phyloP scores from a whole-genome alignment of 2,329 filamentous ascomycete genomes.

The Nannizzia gypsea region DNA sequence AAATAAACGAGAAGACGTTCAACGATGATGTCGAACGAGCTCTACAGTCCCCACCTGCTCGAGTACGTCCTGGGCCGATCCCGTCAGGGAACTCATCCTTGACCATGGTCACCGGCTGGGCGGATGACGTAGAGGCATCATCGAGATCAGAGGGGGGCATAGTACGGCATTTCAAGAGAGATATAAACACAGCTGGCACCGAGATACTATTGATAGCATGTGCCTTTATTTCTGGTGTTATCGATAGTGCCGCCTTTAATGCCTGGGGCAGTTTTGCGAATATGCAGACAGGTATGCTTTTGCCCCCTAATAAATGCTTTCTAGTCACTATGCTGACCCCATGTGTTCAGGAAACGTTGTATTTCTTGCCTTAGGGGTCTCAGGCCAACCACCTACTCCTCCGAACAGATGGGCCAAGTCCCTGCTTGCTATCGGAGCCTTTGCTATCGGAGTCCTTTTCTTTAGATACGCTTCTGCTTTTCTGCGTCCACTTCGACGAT shows the following conservation, averaged over 20 bases:
- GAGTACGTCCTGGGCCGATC: conserved; percentile 1
- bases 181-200: conserved; percentile 9
- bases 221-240: conserved; percentile 14
- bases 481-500: conserved; percentile 26
- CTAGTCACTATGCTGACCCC: background rate
- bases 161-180: conserved; percentile 10
- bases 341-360: conserved; percentile 31
- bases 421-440: conserved; percentile 29
- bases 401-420: conserved; percentile 34
- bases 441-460: conserved; percentile 29
- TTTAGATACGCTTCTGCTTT: conserved; percentile 28
- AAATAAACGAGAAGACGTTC: background rate
- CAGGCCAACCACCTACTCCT: conserved; percentile 30
- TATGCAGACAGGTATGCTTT: conserved; percentile 14
- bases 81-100: conserved; percentile 13
- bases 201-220: conserved; percentile 13
- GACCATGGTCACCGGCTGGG: conserved; percentile 9
- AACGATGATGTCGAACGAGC: conserved; percentile 4
- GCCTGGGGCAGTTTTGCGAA: conserved; percentile 16
- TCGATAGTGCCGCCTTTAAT: conserved; percentile 15
- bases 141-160: background rate
- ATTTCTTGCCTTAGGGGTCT: conserved; percentile 33
- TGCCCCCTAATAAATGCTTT: background rate
- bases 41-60: background rate
- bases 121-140: background rate